Evolutionary conservation across 768 basidiomycete genomes (phyloP).

Genomic region (Megacollybia marginata): DNA sequence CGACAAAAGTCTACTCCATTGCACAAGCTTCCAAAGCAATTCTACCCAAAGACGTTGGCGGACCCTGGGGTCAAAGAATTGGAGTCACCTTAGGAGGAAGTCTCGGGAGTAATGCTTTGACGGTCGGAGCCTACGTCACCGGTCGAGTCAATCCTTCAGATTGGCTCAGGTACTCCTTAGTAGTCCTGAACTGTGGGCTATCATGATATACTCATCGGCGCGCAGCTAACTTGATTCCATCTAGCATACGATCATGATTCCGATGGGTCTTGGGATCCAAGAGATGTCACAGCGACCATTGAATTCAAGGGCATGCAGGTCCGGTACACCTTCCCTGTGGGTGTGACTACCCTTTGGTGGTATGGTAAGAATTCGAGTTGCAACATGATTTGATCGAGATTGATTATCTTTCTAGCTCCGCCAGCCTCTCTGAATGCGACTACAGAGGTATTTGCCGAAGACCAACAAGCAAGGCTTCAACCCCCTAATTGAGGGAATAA

Average conservation of each 20-base stretch:
- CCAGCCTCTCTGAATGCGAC: too few relatives aligned
- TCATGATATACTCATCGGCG: neutral
- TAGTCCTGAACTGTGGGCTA: conserved; percentile 61
- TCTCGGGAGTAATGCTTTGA: conserved; percentile 39
- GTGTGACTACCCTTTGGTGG: conserved; percentile 49
- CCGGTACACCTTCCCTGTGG: conserved; percentile 71
- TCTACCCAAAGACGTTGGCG: conserved; percentile 36
- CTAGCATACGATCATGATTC: conserved; percentile 39
- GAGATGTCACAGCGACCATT: conserved; percentile 49
- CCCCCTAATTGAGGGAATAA: too few relatives aligned
- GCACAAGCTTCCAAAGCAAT: conserved; percentile 47
- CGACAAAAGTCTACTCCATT: conserved; percentile 30
- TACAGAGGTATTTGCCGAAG: too few relatives aligned
- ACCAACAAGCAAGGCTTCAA: too few relatives aligned
- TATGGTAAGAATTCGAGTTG: neutral
- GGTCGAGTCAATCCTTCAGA: conserved; percentile 43
- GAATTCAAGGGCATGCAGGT: conserved; percentile 56
- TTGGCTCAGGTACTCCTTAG: conserved; percentile 60
- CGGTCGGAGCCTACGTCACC: conserved; percentile 64
- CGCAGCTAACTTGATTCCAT: neutral
- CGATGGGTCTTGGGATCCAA: conserved; percentile 46
- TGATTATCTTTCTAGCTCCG: too few relatives aligned
- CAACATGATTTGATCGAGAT: too few relatives aligned
- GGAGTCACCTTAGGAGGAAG: conserved; percentile 26
- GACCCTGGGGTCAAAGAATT: conserved; percentile 36